Evolutionary conservation across 345 rosid genomes (phyloP).

Genomic region (Camelina sativa): DNA sequence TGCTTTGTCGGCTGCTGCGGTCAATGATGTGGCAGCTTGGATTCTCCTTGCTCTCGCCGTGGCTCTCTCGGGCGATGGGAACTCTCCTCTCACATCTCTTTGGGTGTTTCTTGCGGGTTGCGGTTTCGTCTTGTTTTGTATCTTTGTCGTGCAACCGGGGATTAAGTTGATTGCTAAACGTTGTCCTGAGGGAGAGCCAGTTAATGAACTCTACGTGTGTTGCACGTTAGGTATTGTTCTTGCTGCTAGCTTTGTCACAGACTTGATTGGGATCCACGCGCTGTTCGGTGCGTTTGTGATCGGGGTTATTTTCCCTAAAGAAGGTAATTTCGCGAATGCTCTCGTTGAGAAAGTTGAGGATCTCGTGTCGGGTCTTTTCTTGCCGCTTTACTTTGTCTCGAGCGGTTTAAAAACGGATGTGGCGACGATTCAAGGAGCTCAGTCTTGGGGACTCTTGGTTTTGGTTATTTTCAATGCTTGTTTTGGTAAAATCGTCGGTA

Average conservation of each 20-base stretch:
- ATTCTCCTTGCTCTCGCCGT: conserved; percentile 53
- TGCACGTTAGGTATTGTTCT: conserved; percentile 53
- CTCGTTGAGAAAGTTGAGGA: conserved; percentile 59
- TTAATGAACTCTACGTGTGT: conserved; percentile 54
- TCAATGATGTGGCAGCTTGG: conserved; percentile 60
- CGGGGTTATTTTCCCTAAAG: conserved; percentile 60
- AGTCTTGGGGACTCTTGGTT: conserved; percentile 56
- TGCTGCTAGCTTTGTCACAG: conserved; percentile 57
- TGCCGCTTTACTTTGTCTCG: conserved; percentile 62
- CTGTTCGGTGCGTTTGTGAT: conserved; percentile 61
- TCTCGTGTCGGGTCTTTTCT: conserved; percentile 55
- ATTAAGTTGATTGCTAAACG: conserved; percentile 42
- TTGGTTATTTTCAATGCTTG: conserved; percentile 62
- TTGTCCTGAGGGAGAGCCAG: conserved; percentile 44
- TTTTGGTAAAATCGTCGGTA: conserved; percentile 61
- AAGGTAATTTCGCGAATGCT: conserved; percentile 46
- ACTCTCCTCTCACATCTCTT: conserved; percentile 46
- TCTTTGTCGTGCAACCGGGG: conserved; percentile 37
- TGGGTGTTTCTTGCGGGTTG: conserved; percentile 59
- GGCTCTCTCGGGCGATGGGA: conserved; percentile 48
- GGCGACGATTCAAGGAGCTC: conserved; percentile 48
- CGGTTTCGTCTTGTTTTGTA: conserved; percentile 49
- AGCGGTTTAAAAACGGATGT: conserved; percentile 63
- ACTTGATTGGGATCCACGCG: conserved; percentile 61
- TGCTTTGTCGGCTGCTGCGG: conserved; percentile 58